These are phyloP conservation scores for Purpureocillium takamizusanense DNA, from an alignment of 2,329 filamentous ascomycete species.

Conservation along the genomic window DNA sequence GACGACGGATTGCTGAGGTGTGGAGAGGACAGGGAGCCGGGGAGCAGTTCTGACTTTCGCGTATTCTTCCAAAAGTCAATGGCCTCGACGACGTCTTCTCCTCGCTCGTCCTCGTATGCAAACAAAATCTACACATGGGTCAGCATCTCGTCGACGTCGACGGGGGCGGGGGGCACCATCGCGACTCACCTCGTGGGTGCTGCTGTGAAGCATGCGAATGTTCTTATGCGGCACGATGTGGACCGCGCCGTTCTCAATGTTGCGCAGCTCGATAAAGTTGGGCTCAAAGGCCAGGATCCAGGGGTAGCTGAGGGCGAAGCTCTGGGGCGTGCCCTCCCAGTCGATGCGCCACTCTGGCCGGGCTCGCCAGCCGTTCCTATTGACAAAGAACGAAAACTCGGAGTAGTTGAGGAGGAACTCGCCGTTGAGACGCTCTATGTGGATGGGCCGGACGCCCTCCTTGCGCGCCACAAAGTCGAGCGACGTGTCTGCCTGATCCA, in stretches of 20 bases:
- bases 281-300: slow-evolving; percentile 97
- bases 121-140: slow-evolving; percentile 67
- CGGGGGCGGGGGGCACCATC: neutral
- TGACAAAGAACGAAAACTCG: slow-evolving; percentile 98
- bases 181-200: slow-evolving; percentile 77
- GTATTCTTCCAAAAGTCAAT: slow-evolving; percentile 90
- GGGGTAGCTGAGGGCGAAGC: slow-evolving; percentile 89
- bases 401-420: slow-evolving; percentile 98
- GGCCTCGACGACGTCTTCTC: slow-evolving; percentile 87
- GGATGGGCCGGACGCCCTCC: slow-evolving; percentile 88
- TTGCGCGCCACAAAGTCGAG: slow-evolving; percentile 93
- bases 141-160: neutral
- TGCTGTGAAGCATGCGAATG: slow-evolving; percentile 94
- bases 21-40: slow-evolving; percentile 6
- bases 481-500: slow-evolving; percentile 95
- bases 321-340: slow-evolving; percentile 89
- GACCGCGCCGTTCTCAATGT: slow-evolving; percentile 89
- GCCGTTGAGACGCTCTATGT: slow-evolving; percentile 93
- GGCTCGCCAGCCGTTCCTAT: slow-evolving; percentile 94
- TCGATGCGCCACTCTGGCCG: slow-evolving; percentile 94
- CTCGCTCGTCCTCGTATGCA: slow-evolving; percentile 91
- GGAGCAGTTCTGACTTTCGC: slow-evolving; percentile 35
- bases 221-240: slow-evolving; percentile 96
- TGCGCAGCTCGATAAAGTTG: slow-evolving; percentile 93
- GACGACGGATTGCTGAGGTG: neutral